Conservation (phyloP, 2,329 filamentous ascomycete genomes). For the Trichoderma sp. region DNA sequence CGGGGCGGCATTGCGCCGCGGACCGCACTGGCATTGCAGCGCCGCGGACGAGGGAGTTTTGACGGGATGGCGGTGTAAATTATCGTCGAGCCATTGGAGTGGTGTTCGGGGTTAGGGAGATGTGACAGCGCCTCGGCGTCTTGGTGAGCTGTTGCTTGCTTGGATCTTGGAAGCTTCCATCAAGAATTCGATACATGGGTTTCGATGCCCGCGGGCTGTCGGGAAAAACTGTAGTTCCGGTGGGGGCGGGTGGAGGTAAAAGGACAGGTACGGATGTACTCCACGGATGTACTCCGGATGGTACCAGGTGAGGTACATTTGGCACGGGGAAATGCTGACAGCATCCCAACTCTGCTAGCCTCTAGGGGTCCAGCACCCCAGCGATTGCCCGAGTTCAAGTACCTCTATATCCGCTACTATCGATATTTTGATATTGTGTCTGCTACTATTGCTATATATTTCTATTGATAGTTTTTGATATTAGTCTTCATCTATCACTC, state of each 20-base stretch:
- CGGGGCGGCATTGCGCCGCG: constrained; percentile 30
- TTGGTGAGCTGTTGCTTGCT: background rate
- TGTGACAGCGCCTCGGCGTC: background rate
- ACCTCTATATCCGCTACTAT: too few relatives aligned
- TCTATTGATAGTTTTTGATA: too few relatives aligned
- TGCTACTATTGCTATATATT: too few relatives aligned
- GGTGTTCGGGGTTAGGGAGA: background rate
- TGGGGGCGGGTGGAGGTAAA: background rate
- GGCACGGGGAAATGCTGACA: background rate
- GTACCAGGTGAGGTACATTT: too few relatives aligned
- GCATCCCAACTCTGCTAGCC: background rate
- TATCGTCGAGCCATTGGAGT: constrained; percentile 5
- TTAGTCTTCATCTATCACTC: too few relatives aligned
- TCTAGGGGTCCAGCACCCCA: too few relatives aligned
- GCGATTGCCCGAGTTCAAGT: too few relatives aligned
- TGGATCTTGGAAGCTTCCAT: background rate
- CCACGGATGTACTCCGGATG: background rate
- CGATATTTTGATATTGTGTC: too few relatives aligned
- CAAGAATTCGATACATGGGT: background rate
- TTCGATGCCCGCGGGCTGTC: background rate
- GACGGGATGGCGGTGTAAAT: background rate
- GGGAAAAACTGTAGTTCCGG: constrained; percentile 19
- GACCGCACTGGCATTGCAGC: constrained; percentile 36
- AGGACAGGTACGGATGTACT: background rate
- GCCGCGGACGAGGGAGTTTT: background rate